Base-by-base conservation (phyloP, 495 filamentous ascomycete species). In the Cryomyces antarcticus region DNA sequence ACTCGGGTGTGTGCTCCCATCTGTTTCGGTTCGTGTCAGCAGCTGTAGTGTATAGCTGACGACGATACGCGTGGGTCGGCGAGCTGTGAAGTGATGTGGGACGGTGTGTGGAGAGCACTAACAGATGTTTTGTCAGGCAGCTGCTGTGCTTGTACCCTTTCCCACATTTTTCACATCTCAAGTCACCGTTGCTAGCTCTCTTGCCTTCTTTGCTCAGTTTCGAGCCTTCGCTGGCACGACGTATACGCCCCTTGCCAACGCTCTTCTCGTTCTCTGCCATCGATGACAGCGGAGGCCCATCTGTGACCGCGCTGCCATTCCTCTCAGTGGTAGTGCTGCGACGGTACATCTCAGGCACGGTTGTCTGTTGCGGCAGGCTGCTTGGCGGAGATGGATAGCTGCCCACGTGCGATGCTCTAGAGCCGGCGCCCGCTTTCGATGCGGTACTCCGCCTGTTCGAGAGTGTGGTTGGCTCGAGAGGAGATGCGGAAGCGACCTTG, bases 81-180 rank as follows among this genome's bases (percentile, higher is more conserved):
- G 45, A 49, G 42, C 30, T 53, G 41, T 54, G 46, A 52, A 54
- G 44, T 42, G 47, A 48, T 54, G 54, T 43, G 49, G 49, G 42
- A 48, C 40, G 29, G 28, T 37, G 38, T 6, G 4, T 13, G 30
- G 55, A 57, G 72, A 69, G 71, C 75, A 95, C 89, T 77, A 78
- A 97, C 89, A 95, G 84, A 79, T 97, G 89, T 75, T 97, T 97
- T 61, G 83, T 89, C 69, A 97, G 77, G 78, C 89, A 97, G 71
- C 92, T 96, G 77, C 88, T 88, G 75, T 97, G 89, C 78, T 97
- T 97, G 77, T 97, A 97, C 66, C 83, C 86, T 72, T 97, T 97
- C 62, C 89, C 89, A 70, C 89, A 97, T 63, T 82, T 89, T 57
- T 95, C 87, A 67, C 89, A 97, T 63, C 82, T 81, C 56, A 97